These are phyloP conservation scores for Mucor piriformis DNA, from an alignment of 371 early-diverging fungal genomes.

Conservation along the genomic window DNA sequence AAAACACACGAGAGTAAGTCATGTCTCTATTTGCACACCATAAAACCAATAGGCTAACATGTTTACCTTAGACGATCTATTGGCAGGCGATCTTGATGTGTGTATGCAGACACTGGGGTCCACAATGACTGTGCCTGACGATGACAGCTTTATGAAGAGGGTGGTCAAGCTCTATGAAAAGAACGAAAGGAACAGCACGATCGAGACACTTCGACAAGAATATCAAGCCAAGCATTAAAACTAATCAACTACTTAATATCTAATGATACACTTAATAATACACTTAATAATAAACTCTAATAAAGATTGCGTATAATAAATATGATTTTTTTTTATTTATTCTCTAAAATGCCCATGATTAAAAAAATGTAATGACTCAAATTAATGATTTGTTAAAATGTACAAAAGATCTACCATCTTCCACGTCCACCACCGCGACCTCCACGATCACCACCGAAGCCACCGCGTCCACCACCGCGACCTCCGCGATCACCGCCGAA, in stretches of 20 bases:
- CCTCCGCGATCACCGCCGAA: conserved; percentile 20
- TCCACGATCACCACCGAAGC: conserved; percentile 33
- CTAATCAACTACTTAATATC: too few species aligned
- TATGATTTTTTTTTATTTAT: too few species aligned
- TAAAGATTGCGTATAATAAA: too few species aligned
- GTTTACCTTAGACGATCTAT: conserved; percentile 36
- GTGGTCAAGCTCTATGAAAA: conserved; percentile 45
- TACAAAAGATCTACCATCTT: conserved; percentile 4
- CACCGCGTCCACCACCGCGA: conserved; percentile 21
- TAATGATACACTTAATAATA: too few species aligned
- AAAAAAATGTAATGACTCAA: too few species aligned
- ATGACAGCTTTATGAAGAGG: conserved; percentile 48
- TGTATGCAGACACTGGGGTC: conserved; percentile 57
- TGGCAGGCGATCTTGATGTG: conserved; percentile 52
- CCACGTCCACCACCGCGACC: conserved; percentile 52
- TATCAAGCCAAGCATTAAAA: too few species aligned
- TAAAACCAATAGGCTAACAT: background rate
- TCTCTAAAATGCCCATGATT: too few species aligned
- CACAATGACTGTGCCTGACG: conserved; percentile 56
- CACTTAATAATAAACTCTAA: too few species aligned
- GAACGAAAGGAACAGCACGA: conserved; percentile 5
- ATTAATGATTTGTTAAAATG: too few species aligned
- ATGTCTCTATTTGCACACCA: background rate
- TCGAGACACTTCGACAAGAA: conserved; percentile 21
- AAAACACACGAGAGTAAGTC: conserved; percentile 58